Base-by-base conservation (phyloP, 352 stramenopile genomes). In the Phytopythium mirpurense region DNA sequence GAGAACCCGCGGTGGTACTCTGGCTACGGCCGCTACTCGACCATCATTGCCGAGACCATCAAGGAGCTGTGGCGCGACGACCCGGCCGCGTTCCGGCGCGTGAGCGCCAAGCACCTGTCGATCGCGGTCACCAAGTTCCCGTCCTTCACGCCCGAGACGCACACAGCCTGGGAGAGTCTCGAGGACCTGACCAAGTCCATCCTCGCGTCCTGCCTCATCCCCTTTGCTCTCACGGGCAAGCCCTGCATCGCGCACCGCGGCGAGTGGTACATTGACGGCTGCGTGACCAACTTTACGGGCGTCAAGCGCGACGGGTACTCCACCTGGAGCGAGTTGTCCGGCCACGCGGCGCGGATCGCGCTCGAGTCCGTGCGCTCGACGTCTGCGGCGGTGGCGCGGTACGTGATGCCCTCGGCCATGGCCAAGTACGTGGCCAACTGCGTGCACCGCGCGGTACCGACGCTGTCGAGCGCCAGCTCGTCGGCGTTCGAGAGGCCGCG, bases 271-370 rank as follows among this genome's bases (percentile, higher is more conserved):
- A 67, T 88, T n/a, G 78, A 88, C 54, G 78, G 78, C 41, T 72
- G 64, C 40, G 68, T 88, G 54, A 86, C 72, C 62, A 88, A 86
- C 62, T 86, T 86, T 37, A 88, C 84, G 53, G 78, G 78, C 29
- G 63, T 85, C 26, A 74, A 76, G 55, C 68, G 68, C 42, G 77
- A 79, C 41, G 55, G 72, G 21, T 86, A 88, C 66, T 77, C 68
- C 54, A 88, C 78, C 8, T 69, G 60, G 66, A 62, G 65, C 27
- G 78, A 86, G 23, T 9, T 88, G 5, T 69, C 70, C 51, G 85
- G 73, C 62, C 72, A 88, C 62, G 57, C 59, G 10, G 56, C 63
- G 54, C 74, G 86, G 55, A 57, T 76, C 1, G 61, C 65, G n/a
- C 47, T 80, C 43, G 64, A 78, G 57, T 70, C 58, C 9, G 59